Evolutionary conservation across 139 green algal species (phyloP).

Genomic region (Raphidocelis subcapitata): DNA sequence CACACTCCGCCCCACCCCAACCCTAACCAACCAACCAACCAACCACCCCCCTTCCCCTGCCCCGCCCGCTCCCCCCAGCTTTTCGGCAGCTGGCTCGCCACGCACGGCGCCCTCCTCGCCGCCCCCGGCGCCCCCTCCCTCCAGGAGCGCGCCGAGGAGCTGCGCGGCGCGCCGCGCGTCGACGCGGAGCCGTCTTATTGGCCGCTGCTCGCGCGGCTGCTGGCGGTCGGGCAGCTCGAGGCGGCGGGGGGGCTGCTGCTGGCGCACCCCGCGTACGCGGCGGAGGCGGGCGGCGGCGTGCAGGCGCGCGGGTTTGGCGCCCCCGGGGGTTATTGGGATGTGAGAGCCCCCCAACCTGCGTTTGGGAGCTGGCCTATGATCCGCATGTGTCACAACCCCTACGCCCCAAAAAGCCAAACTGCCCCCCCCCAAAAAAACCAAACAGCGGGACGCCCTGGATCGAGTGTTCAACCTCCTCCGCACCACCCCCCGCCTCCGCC

Average conservation of each 20-base stretch:
- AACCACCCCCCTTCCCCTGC: not conserved
- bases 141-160: not conserved
- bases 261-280: conserved; percentile 45
- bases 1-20: too few relatives aligned
- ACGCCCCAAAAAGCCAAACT: too few relatives aligned
- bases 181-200: conserved; percentile 39
- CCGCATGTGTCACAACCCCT: too few relatives aligned
- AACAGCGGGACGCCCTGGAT: conserved; percentile 48
- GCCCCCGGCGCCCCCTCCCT: not conserved
- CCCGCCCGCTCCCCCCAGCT: conserved; percentile 10
- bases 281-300: not conserved
- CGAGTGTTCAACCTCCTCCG: conserved; percentile 44
- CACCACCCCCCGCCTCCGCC: conserved; percentile 37
- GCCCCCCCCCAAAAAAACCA: not conserved
- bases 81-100: conserved; percentile 24
- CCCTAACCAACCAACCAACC: too few relatives aligned
- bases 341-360: too few relatives aligned
- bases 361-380: too few relatives aligned
- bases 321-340: too few relatives aligned
- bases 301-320: too few relatives aligned
- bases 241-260: conserved; percentile 57
- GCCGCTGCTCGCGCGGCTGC: conserved; percentile 38
- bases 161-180: conserved; percentile 10
- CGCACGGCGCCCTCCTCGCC: conserved; percentile 18
- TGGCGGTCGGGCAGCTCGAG: conserved; percentile 51